Evolutionary conservation across 2,329 filamentous ascomycete species (phyloP).

Genomic region (Juglanconis sp.): DNA sequence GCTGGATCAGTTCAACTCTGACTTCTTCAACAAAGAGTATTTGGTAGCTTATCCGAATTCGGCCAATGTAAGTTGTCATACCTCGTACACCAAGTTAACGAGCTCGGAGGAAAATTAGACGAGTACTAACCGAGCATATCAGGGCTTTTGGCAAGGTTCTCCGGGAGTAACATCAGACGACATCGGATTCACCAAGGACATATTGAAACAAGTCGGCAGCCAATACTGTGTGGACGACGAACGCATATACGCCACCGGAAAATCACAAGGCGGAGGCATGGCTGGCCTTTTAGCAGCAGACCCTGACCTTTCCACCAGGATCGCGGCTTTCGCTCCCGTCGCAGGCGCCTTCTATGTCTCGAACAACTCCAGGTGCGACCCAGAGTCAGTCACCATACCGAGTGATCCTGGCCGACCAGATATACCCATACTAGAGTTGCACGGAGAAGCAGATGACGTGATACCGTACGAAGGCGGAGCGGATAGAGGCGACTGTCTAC

Average conservation of each 20-base stretch:
- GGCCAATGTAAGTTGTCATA: constrained; percentile 27
- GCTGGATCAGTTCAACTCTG: constrained; percentile 35
- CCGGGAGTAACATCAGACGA: constrained; percentile 38
- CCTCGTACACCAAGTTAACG: neutral
- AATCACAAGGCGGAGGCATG: constrained; percentile 44
- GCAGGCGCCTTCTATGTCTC: constrained; percentile 38
- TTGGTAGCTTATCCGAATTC: constrained; percentile 45
- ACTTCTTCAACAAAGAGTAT: constrained; percentile 30
- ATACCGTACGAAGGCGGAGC: constrained; percentile 41
- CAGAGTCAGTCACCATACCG: constrained; percentile 24
- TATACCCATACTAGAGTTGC: constrained; percentile 47
- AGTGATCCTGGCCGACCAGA: constrained; percentile 33
- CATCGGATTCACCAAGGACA: constrained; percentile 39
- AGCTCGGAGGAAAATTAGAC: neutral
- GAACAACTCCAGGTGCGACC: constrained; percentile 19
- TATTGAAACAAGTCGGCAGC: constrained; percentile 35
- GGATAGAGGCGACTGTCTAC: constrained; percentile 39
- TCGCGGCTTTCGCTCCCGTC: constrained; percentile 40
- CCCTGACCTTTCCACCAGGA: constrained; percentile 30
- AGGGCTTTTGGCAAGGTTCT: constrained; percentile 39
- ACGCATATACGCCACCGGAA: constrained; percentile 39
- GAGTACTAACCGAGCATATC: neutral
- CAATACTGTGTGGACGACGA: constrained; percentile 36
- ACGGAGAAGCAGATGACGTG: constrained; percentile 43
- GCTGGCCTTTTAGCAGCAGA: constrained; percentile 39